Conservation (phyloP, 331 rosid species). For the Pyracantha coccinea region DNA sequence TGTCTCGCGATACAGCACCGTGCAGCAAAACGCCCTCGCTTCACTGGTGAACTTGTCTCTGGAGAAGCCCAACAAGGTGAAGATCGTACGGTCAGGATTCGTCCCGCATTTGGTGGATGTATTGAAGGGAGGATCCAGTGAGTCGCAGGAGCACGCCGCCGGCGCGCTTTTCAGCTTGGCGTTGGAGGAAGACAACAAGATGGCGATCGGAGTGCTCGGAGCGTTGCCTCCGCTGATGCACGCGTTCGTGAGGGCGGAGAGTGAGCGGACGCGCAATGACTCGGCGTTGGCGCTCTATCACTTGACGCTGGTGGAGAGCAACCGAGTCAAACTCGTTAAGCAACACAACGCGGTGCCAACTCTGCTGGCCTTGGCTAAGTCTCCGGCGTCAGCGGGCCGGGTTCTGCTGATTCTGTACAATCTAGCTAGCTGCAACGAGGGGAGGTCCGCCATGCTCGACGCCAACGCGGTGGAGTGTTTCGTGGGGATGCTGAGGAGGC, state of each 20-base stretch:
- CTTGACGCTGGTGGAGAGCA: constrained; percentile 59
- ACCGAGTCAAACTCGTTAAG: constrained; percentile 72
- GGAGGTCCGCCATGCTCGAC: constrained; percentile 84
- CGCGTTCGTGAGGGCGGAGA: constrained; percentile 52
- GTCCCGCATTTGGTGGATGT: constrained; percentile 55
- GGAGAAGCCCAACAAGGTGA: constrained; percentile 63
- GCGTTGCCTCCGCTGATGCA: constrained; percentile 74
- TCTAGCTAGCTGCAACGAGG: constrained; percentile 53
- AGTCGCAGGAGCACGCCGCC: constrained; percentile 91
- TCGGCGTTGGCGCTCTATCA: constrained; percentile 74
- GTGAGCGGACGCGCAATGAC: constrained; percentile 51
- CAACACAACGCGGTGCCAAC: constrained; percentile 52
- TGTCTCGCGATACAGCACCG: constrained; percentile 35
- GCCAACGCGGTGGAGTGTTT: constrained; percentile 17
- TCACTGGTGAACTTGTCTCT: constrained; percentile 73
- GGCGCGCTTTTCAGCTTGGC: constrained; percentile 87
- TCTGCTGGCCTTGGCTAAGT: constrained; percentile 34
- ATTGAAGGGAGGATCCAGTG: constrained; percentile 46
- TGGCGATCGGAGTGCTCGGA: constrained; percentile 87
- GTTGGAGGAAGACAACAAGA: constrained; percentile 2
- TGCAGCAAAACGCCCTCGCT: constrained; percentile 74
- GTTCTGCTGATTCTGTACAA: constrained; percentile 60
- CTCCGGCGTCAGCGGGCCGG: constrained; percentile 36
- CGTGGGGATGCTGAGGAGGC: constrained; percentile 25
- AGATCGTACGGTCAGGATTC: constrained; percentile 71